phyloP scores from a whole-genome alignment of 2,329 filamentous ascomycete genomes.

The Fusarium veterinarium region DNA sequence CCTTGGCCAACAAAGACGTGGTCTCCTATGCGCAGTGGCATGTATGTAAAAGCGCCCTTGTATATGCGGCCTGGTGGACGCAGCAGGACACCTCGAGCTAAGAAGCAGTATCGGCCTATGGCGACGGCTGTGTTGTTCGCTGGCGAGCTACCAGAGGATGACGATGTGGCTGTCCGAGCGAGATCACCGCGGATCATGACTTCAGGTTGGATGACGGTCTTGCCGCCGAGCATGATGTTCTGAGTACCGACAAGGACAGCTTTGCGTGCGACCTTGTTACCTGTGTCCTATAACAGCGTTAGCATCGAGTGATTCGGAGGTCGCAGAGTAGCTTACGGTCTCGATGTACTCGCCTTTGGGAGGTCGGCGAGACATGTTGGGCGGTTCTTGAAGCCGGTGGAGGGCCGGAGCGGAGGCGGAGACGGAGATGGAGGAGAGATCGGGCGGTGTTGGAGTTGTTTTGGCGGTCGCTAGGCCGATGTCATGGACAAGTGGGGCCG shows the following conservation, averaged over 20 bases:
- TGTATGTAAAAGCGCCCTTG: constrained; percentile 82
- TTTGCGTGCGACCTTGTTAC: constrained; percentile 96
- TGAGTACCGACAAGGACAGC: constrained; percentile 93
- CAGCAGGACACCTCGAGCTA: constrained; percentile 81
- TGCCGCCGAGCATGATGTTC: constrained; percentile 97
- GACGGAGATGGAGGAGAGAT: constrained; percentile 17
- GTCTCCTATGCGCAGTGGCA: constrained; percentile 91
- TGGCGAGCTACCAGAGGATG: constrained; percentile 54
- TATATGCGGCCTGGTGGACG: constrained; percentile 86
- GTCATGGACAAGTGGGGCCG: constrained; percentile 36
- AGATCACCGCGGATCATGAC: constrained; percentile 95
- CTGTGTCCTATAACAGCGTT: constrained; percentile 77
- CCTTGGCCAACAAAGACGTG: constrained; percentile 88
- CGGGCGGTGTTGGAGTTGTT: constrained; percentile 27
- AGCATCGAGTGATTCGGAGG: not conserved
- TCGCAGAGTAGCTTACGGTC: constrained; percentile 69
- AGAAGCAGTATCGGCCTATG: constrained; percentile 91
- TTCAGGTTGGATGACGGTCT: constrained; percentile 94
- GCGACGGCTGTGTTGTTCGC: constrained; percentile 77
- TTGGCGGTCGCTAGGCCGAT: constrained; percentile 23
- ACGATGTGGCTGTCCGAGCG: constrained; percentile 65
- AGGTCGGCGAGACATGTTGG: constrained; percentile 78
- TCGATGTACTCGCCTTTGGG: constrained; percentile 96
- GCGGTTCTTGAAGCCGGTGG: constrained; percentile 17
- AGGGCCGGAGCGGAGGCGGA: constrained; percentile 23